Base-by-base conservation (phyloP, 1,139 yeast genomes). In the Pichia sp. region DNA sequence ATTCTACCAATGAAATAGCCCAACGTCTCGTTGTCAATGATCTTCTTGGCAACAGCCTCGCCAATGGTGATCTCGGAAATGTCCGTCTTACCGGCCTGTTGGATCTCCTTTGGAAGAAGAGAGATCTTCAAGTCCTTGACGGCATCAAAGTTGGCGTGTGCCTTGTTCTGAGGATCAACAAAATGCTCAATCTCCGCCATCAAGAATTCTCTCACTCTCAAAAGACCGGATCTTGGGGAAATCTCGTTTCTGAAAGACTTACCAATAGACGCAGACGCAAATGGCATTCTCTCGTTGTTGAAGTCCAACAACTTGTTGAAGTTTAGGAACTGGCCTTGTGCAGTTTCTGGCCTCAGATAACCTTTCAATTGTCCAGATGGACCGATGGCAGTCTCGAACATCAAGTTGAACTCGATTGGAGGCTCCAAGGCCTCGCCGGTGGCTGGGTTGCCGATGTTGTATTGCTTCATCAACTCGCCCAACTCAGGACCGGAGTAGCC, bases 161-260 rank as follows among this genome's bases (percentile, higher is more conserved):
- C 72, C 75, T 95, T 95, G 73, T 91, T 81, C 53, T 76, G 75
- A 57, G 99, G 99, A 71, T 95, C 99, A 63, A 95, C 97, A 71
- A 83, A 95, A 74, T 95, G 99, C 76, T 95, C 99, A 70, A 95
- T 92, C 78, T 95, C 99, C 54, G 99, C 99, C 99, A 95, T 93
- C 70, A 93, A 78, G 73, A 95, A 95, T 77, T 95, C 99, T 74
- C 99, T 90, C 55, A 95, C 99, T 76, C 99, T 87, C 71, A 95
- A 79, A 66, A 95, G 80, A 63, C 99, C 99, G 40, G 98, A 88
- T 74, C 99, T 85, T 66, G 99, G 99, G 53, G 97, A 91, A 68
- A 95, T 95, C 76, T 95, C 99, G 73, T 95, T 95, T 79, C 99
- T 87, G 80, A 93, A 95, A 17, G 98, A 92, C 74, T 95, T 95